Base-by-base conservation (phyloP, 179 eudicot species). In the Drosera spatulata region DNA sequence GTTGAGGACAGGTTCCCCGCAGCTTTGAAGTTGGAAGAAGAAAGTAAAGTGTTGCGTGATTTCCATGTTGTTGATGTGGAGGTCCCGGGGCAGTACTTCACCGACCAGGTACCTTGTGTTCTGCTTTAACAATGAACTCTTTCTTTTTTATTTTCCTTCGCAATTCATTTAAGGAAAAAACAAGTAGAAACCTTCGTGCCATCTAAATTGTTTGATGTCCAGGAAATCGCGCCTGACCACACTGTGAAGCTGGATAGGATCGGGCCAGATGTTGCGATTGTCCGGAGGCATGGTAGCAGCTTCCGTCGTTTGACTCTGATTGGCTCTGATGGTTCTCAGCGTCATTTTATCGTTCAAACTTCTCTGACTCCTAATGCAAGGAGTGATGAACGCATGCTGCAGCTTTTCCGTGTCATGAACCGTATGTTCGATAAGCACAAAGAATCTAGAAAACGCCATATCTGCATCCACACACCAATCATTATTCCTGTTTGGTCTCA, bases 401-500 rank as follows among this genome's bases (percentile, higher is more conserved):
- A 94, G 65, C 84, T 94, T 73, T 94, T 94, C 79, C 97, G 99
- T 52, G 89, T 90, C 55, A 82, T 90, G 96, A 94, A 94, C 66
- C 76, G 81, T 62, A 87, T 90, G 96, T 94, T 94, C 62, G 97
- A 90, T 73, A 94, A 90, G 78, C 97, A 94, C 71, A 90, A 94
- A 74, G 99, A 94, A 63, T 94, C 97, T 41, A 80, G 99, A 66
- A 85, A 88, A 48, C 95, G 97, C 39, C 96, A 94, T 77, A 86
- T 90, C 52, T 78, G 82, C 79, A 90, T 94, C 66, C 97, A 90
- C 71, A 94, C 99, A 53, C 99, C 99, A 50, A 85, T 94, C 53
- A 90, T 94, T 43, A 94, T 94, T 62, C 97, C 99, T 50, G 99
- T 94, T 66, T 94, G 97, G 97, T 90, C 99, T 62, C 99, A 90